These are phyloP conservation scores for Rhodotorula sp. DNA, from an alignment of 1,284 basidiomycete species.

Conservation along the genomic window DNA sequence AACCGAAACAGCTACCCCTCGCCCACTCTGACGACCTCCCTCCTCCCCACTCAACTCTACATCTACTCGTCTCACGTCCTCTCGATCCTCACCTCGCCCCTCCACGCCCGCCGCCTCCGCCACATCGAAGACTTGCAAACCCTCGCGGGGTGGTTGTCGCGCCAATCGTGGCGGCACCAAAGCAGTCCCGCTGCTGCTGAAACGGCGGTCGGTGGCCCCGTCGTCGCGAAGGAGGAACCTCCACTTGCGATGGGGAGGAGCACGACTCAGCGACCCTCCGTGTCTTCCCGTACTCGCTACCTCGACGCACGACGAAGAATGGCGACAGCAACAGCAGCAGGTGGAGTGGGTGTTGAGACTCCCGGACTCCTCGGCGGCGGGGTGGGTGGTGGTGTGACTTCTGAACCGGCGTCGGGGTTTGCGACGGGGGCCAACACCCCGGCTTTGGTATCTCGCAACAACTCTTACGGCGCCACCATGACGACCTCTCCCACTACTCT, in stretches of 20 bases:
- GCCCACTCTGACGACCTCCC: conserved; percentile 64
- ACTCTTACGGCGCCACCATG: conserved; percentile 9
- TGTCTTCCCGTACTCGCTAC: too few species aligned
- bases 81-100: conserved; percentile 26
- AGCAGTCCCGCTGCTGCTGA: not conserved
- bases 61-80: conserved; percentile 55
- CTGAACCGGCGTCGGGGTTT: conserved; percentile 9
- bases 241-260: conserved; percentile 8
- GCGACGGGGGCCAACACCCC: conserved; percentile 38
- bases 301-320: too few species aligned
- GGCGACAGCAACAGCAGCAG: too few species aligned
- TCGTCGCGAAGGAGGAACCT: conserved; percentile 15
- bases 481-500: too few species aligned
- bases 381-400: too few species aligned
- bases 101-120: conserved; percentile 20
- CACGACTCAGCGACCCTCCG: conserved; percentile 9
- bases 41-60: conserved; percentile 86
- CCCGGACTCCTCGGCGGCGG: too few species aligned
- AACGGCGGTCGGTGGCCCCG: not conserved
- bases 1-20: conserved; percentile 63
- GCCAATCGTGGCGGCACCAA: conserved; percentile 28
- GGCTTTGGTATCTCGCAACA: conserved; percentile 12
- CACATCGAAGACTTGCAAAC: conserved; percentile 34
- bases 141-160: conserved; percentile 31
- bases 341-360: too few species aligned